Evolutionary conservation across 805 yeast genomes (phyloP).

Genomic region (Debaryomyces prosopidis): DNA sequence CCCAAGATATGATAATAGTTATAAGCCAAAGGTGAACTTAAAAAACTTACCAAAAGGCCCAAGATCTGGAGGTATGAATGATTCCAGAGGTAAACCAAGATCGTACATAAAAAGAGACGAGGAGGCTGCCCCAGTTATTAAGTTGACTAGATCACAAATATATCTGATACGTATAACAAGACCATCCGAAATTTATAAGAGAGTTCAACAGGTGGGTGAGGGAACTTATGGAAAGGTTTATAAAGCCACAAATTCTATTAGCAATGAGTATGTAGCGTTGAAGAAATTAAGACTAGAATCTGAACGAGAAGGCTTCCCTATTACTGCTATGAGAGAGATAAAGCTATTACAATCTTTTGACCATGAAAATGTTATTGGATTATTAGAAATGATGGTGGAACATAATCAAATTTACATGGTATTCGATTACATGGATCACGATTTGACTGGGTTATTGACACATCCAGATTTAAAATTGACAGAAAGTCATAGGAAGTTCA

Average conservation of each 20-base stretch:
- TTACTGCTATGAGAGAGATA: slow-evolving; percentile 92
- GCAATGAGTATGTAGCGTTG: slow-evolving; percentile 78
- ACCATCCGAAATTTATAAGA: slow-evolving; percentile 52
- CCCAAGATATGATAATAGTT: slow-evolving; percentile 3
- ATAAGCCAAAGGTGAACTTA: slow-evolving; percentile 5
- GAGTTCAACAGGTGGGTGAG: slow-evolving; percentile 93
- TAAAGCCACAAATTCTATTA: slow-evolving; percentile 72
- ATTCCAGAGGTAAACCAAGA: slow-evolving; percentile 1
- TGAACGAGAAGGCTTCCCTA: slow-evolving; percentile 94
- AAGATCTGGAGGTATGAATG: slow-evolving; percentile 2
- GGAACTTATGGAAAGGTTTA: slow-evolving; percentile 98
- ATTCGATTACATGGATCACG: slow-evolving; percentile 92
- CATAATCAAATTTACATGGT: slow-evolving; percentile 77
- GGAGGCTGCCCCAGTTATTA: slow-evolving; percentile 7
- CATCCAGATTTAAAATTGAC: slow-evolving; percentile 67
- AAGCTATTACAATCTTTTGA: slow-evolving; percentile 78
- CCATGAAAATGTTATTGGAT: slow-evolving; percentile 78
- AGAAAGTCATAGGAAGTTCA: slow-evolving; percentile 64
- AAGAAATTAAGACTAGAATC: slow-evolving; percentile 80
- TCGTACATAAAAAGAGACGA: slow-evolving; percentile 1
- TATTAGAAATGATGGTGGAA: slow-evolving; percentile 89
- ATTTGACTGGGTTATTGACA: slow-evolving; percentile 80
- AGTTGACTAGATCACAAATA: slow-evolving; percentile 28
- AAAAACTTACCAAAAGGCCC: slow-evolving; percentile 14
- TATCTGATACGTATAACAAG: slow-evolving; percentile 30